Evolutionary conservation across 2,329 filamentous ascomycete species (phyloP), one percentile per base, ranked within the genome.

Genomic region (Trichoderma sp.): DNA sequence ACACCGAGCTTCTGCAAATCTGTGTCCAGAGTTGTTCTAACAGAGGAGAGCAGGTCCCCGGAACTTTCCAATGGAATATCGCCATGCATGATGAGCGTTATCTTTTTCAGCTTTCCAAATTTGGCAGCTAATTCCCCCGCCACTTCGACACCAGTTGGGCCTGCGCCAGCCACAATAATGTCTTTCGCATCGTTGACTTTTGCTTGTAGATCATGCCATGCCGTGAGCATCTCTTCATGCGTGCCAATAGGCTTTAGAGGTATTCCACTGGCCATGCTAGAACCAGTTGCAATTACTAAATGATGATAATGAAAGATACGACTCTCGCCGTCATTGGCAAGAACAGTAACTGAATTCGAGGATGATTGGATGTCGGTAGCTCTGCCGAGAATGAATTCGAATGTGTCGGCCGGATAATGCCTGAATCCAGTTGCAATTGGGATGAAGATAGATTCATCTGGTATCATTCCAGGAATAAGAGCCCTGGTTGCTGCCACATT

Each of bases 401-500:
- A 84, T 49, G 74, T 77, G 2, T 80, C 77, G 4, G 83, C 76
- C 11, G 26, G 10, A 71, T 87, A 86, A 46, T 81, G 79, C 18
- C 79, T 76, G 65, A 87, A 82, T 0, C 80, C 82, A 0, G 79
- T 74, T 54, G 78, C 76, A 66, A 87, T 82, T 10, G 85, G 81
- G 52, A 78, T 73, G 74, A 84, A 82, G 60, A 86, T 79, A 68
- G 83, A 76, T 6, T 83, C 79, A 69, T 86, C 83, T 18, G 79
- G 77, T 66, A 86, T 76, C 39, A 79, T 75, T 32, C 81, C 82
- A 1, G 85, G 84, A 26, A 87, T 79, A 49, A 87, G 80, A 71
- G 83, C 84, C 46, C 85, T 84, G n/a, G 85, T 83, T 2, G 85
- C 82, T 1, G 85, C 85, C 7, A 87, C 71, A 72, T 86, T 87